Conservation (phyloP, 177 flowering plant species). For the Vitis hybrid region DNA sequence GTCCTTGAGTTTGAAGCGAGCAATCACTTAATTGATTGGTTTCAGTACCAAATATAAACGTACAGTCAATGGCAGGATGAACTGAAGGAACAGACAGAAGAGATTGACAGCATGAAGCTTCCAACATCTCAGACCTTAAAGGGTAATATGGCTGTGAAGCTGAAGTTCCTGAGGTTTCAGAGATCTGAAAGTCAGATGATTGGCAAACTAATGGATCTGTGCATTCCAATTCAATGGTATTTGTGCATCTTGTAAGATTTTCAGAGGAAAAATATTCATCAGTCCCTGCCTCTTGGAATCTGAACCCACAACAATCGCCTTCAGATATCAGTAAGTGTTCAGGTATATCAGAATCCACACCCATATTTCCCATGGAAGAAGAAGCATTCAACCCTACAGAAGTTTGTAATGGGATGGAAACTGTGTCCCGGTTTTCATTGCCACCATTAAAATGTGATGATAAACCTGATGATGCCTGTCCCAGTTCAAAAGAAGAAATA, state of each 20-base stretch:
- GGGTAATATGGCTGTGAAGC: slow-evolving; percentile 26
- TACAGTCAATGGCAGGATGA: slow-evolving; percentile 26
- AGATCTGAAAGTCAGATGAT: slow-evolving; percentile 31
- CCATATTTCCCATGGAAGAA: slow-evolving; percentile 14
- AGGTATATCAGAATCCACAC: slow-evolving; percentile 10
- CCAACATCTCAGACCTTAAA: slow-evolving; percentile 31
- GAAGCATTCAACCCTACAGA: slow-evolving; percentile 17
- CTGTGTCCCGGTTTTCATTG: slow-evolving; percentile 26
- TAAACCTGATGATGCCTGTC: slow-evolving; percentile 35
- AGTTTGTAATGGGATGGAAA: slow-evolving; percentile 22
- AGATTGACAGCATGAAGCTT: slow-evolving; percentile 33
- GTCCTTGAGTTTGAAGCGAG: slow-evolving; percentile 31
- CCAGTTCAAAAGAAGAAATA: slow-evolving; percentile 34
- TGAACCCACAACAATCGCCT: slow-evolving; percentile 36
- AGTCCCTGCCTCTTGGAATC: slow-evolving; percentile 36
- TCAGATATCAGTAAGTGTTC: slow-evolving; percentile 32
- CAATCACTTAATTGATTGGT: slow-evolving; percentile 27
- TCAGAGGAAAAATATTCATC: slow-evolving; percentile 32
- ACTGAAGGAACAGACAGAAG: slow-evolving; percentile 29
- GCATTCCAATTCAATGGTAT: slow-evolving; percentile 20
- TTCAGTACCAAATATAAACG: slow-evolving; percentile 22
- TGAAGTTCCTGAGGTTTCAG: slow-evolving; percentile 29
- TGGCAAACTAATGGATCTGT: slow-evolving; percentile 29
- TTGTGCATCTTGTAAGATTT: slow-evolving; percentile 25
- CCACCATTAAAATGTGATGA: slow-evolving; percentile 24